Evolutionary conservation across 495 filamentous ascomycete genomes (phyloP), one percentile per base, ranked within the genome.

Genomic region (Lasiosphaeria ovina): DNA sequence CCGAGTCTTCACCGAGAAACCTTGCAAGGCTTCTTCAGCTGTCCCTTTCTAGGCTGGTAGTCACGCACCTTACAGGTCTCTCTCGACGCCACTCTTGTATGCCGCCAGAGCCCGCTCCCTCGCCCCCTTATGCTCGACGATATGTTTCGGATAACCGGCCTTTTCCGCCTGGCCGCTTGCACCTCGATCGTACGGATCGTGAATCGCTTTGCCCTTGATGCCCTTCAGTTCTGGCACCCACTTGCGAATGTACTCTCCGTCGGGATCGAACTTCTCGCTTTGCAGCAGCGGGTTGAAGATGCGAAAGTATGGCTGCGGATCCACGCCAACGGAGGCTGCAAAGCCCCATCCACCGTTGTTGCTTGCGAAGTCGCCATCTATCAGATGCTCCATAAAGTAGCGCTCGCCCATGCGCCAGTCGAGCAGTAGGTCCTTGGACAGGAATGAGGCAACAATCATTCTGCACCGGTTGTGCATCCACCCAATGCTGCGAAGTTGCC

Each of bases 311-410:
- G 92, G 92, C 74, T 96, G 92, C 2, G 93, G 91, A 71, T 97
- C 92, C 0, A 93, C 91, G 11, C 93, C 93, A 1, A 90, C 89
- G 10, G 81, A 86, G 0, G 87, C 85, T 14, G 83, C 82, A 70
- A 93, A 97, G 0, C 92, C 93, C 93, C 93, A 96, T 0, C 93
- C 93, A 31, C 92, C 91, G 66, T 93, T 93, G 66, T 97, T 97
- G 44, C 85, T 89, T 1, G 92, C 91, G 69, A 97, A 97, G 71
- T 97, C 92, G 10, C 93, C 93, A 70, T 96, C 93, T 58, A 97
- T 85, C 5, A 97, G 80, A 54, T 90, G 79, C 66, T 89, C 85
- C 89, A 95, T 96, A 77, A 97, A 96, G 69, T 88, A 93, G 12
- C 79, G 79, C 76, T 97, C 93, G 9, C 92, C 93, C 67, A 90